Evolutionary conservation across 306 rosid species (phyloP), one percentile per base, ranked within the genome.

Genomic region (Corylus avellana): DNA sequence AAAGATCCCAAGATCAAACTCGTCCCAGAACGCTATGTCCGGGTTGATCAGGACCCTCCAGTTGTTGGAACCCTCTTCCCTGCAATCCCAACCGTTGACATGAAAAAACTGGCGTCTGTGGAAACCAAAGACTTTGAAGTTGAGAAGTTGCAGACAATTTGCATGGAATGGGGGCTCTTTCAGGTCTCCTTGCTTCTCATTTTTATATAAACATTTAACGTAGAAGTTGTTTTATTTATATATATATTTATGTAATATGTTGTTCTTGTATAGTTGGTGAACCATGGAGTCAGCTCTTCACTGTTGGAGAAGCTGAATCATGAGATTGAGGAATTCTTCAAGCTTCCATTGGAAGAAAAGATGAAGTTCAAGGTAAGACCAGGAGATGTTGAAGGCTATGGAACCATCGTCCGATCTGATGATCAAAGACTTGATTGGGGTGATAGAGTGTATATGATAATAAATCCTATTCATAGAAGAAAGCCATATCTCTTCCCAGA

Each of bases 331-430:
- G 89, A 27, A 0, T 89, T 82, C 66, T 89, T 89, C 51, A 84
- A 80, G 64, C 89, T 86, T 79, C 85, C 87, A 1, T 12, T 73
- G 50, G 87, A 80, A 25, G 89, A 82, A 83, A 89, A 82, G 32
- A 80, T 77, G 83, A 82, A 78, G 32, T 86, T 63, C 73, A 22
- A 63, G 54, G 44, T 81, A 29, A 80, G 79, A 63, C 42, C 64
- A 1, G 90, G 86, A 29, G 92, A 89, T 17, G 50, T 72, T 80
- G 86, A 89, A 70, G 92, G 92, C 35, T 89, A 76, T 42, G 92
- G 90, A 82, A 29, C 79, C 8, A 6, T 80, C 3, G 73, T 69
- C 37, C n/a, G 44, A 4, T 54, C 78, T 11, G 63, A 76, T 25
- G 75, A 80, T 16, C 84, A 89, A 64, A 89, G 81, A 48, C 86